phyloP scores from a whole-genome alignment of 2,329 filamentous ascomycete species.

The Phyllosticta capitalensis region DNA sequence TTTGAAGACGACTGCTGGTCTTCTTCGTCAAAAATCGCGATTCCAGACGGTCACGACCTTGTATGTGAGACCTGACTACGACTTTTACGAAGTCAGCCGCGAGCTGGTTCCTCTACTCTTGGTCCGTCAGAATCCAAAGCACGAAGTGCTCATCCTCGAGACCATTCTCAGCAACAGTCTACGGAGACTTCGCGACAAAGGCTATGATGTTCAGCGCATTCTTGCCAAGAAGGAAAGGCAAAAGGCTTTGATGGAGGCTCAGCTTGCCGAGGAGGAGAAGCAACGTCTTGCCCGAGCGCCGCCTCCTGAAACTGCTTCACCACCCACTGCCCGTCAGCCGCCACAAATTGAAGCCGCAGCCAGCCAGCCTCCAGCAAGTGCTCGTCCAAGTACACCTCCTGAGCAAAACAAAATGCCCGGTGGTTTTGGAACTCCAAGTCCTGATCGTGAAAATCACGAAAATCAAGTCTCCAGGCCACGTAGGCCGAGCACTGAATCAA shows the following conservation, averaged over 20 bases:
- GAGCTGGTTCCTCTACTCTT: constrained; percentile 75
- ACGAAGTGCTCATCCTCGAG: constrained; percentile 84
- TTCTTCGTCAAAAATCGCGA: constrained; percentile 59
- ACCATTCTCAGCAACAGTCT: constrained; percentile 81
- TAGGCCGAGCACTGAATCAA: constrained; percentile 26
- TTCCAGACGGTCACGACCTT: constrained; percentile 67
- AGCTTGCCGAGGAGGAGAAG: constrained; percentile 48
- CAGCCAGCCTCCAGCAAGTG: not conserved
- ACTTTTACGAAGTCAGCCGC: constrained; percentile 88
- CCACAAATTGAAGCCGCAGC: constrained; percentile 3
- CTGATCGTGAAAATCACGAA: constrained; percentile 18
- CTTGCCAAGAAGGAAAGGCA: constrained; percentile 75
- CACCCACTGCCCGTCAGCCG: constrained; percentile 14
- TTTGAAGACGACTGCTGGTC: constrained; percentile 33
- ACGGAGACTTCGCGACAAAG: constrained; percentile 69
- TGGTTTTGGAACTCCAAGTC: constrained; percentile 23
- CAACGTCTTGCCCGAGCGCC: constrained; percentile 24
- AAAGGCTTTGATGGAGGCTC: constrained; percentile 54
- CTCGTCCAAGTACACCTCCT: constrained; percentile 16
- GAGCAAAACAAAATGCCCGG: constrained; percentile 26
- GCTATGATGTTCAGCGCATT: constrained; percentile 95
- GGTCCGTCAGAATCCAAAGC: constrained; percentile 64
- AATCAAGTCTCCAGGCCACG: constrained; percentile 18
- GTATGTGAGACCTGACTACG: constrained; percentile 67
- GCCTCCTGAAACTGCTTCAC: constrained; percentile 1